Evolutionary conservation across 2,329 filamentous ascomycete species (phyloP), one percentile per base, ranked within the genome.

Genomic region (Pseudogymnoascus sp.): DNA sequence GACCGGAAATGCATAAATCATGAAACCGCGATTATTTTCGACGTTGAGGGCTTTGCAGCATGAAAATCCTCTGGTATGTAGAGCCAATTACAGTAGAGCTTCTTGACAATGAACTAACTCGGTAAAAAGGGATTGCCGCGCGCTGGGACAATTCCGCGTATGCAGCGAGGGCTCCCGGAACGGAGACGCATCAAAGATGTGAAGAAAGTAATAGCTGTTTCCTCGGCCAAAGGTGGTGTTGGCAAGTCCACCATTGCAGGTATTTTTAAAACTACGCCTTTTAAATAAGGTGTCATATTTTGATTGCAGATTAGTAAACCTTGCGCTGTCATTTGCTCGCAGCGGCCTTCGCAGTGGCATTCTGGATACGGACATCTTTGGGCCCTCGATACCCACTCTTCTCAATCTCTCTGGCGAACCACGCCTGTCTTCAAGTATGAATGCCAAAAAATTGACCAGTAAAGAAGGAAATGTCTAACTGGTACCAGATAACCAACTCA

Each of bases 191-290:
- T 99, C 69, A 83, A 84, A 26, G 86, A 93, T 73, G 93, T 99
- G 23, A 84, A 86, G 68, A 96, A 96, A 74, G 86, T 97, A n/a
- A 85, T 99, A 65, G 92, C 93, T n/a, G 91, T 99, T 12, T 96
- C 92, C 3, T 97, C 93, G 1, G 95, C 95, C 12, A 99, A 99
- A 73, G 95, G 95, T 2, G 95, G 95, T n/a, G 95, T 99, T 0
- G 95, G 95, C 1, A 99, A 99, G 74, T 96, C 91, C 69, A 99
- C 95, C 6, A 86, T 97, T 51, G 88, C 93, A 65, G 89, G 90
- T 90, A 71, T 34, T 36, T 57, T 51, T 57, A 34, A 36, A 57
- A 57, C 51, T 75, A 57, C 5, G 4, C 21, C 40, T 3, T 47
- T 36, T n/a, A 42, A 14, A 23, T 5, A 18, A 12, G 6, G 61